Conservation (phyloP, 495 filamentous ascomycete species). For the Zalerion maritima region DNA sequence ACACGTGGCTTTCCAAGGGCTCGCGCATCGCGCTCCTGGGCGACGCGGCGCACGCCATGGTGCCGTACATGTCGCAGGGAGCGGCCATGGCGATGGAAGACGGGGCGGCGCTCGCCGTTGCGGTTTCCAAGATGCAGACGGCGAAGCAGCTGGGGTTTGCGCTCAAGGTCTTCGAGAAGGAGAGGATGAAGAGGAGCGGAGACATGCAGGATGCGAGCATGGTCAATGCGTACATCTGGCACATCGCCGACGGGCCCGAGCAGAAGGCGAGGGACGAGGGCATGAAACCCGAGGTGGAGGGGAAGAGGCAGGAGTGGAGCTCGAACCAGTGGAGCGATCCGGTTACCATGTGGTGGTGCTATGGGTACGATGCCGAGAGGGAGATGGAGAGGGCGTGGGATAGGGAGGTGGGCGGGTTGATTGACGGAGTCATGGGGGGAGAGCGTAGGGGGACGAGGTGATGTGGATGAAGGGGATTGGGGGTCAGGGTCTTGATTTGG, state of each 20-base stretch:
- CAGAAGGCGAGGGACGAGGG: slow-evolving; percentile 29
- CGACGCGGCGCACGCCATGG: slow-evolving; percentile 38
- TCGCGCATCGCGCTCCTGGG: slow-evolving; percentile 25
- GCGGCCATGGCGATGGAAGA: slow-evolving; percentile 32
- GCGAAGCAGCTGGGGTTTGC: slow-evolving; percentile 1
- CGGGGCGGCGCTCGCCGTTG: slow-evolving; percentile 14
- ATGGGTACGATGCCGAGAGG: slow-evolving; percentile 32
- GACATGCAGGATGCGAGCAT: slow-evolving; percentile 16
- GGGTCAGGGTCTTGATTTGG: too few species aligned
- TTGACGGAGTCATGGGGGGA: too few species aligned
- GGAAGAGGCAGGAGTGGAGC: slow-evolving; percentile 16
- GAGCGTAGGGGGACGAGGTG: too few species aligned
- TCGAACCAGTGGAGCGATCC: slow-evolving; percentile 37
- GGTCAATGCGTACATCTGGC: slow-evolving; percentile 25
- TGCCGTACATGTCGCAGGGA: slow-evolving; percentile 33
- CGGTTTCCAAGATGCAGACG: slow-evolving; percentile 2
- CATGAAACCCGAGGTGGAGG: slow-evolving; percentile 23
- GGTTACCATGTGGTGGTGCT: slow-evolving; percentile 28
- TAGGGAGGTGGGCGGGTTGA: too few species aligned
- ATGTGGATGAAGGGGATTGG: too few species aligned
- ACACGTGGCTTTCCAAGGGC: slow-evolving; percentile 16
- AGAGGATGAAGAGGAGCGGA: slow-evolving; percentile 8
- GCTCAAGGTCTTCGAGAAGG: slow-evolving; percentile 12
- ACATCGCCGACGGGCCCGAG: slow-evolving; percentile 29
- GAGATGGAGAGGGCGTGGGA: slow-evolving; percentile 18